phyloP scores from a whole-genome alignment of 495 filamentous ascomycete genomes.

The Chaetomium tenue region DNA sequence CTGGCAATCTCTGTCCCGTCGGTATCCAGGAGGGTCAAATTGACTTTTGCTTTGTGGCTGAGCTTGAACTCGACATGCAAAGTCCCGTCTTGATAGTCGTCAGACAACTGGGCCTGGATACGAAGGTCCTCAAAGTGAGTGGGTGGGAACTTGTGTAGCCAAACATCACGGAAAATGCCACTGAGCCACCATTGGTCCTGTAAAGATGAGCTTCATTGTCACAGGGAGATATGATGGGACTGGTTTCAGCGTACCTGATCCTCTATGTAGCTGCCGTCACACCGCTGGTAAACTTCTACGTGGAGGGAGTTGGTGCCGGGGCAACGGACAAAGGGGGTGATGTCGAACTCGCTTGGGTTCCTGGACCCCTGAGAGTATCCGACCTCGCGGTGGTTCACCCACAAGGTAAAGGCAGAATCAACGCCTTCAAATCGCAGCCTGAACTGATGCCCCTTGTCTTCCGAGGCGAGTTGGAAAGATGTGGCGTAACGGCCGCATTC shows the following conservation, averaged over 20 bases:
- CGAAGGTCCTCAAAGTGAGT: conserved; percentile 59
- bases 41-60: conserved; percentile 33
- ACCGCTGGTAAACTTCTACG: conserved; percentile 67
- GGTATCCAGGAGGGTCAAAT: conserved; percentile 39
- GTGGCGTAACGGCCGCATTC: conserved; percentile 63
- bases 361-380: conserved; percentile 68
- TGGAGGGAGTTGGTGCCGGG: conserved; percentile 52
- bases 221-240: background rate
- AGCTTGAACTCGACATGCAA: conserved; percentile 50
- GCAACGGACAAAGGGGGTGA: conserved; percentile 50
- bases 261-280: conserved; percentile 66
- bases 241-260: conserved; percentile 48
- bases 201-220: background rate
- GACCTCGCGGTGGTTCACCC: conserved; percentile 61
- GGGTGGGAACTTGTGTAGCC: conserved; percentile 59
- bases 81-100: conserved; percentile 54
- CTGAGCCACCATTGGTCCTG: conserved; percentile 57
- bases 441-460: conserved; percentile 43
- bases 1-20: conserved; percentile 30
- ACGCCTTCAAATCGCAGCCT: conserved; percentile 69
- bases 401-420: conserved; percentile 66
- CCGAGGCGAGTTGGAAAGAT: conserved; percentile 44
- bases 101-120: conserved; percentile 55
- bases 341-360: conserved; percentile 67
- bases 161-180: conserved; percentile 71